phyloP scores from a whole-genome alignment of 2,329 filamentous ascomycete species.

The Chrysosporium keratinophilum region DNA sequence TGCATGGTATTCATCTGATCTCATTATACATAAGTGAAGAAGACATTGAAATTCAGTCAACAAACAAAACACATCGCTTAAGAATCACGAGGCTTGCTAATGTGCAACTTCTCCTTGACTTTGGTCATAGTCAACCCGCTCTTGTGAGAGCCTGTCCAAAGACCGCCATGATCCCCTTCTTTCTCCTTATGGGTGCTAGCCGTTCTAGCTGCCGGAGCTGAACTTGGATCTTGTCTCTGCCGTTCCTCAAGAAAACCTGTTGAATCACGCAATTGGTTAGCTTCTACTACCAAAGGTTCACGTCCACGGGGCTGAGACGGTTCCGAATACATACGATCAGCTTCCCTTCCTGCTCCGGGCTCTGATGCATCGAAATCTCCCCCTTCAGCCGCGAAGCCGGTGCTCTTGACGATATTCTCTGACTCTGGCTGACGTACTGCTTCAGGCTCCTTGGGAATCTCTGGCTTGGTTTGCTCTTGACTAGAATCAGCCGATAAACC shows the following conservation, averaged over 20 bases:
- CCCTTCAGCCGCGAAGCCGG: slow-evolving; percentile 53
- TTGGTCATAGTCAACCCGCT: slow-evolving; percentile 17
- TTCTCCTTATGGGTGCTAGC: not conserved
- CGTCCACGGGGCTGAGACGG: not conserved
- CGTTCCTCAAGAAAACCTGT: slow-evolving; percentile 13
- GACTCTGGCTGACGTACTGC: not conserved
- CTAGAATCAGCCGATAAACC: not conserved
- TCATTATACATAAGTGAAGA: too few relatives aligned
- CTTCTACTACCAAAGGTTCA: too few relatives aligned
- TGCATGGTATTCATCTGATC: too few relatives aligned
- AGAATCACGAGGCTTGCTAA: slow-evolving; percentile 16
- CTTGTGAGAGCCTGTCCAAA: slow-evolving; percentile 12
- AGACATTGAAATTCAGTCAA: too few relatives aligned
- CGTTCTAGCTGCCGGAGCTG: not conserved
- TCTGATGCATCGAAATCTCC: slow-evolving; percentile 38
- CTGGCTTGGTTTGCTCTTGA: not conserved
- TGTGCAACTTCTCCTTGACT: slow-evolving; percentile 29
- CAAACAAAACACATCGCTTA: not conserved
- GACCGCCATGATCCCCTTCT: not conserved
- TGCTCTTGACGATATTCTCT: slow-evolving; percentile 47
- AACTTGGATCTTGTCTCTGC: slow-evolving; percentile 1
- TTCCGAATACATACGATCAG: slow-evolving; percentile 45
- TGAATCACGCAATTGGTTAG: not conserved
- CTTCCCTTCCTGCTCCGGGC: slow-evolving; percentile 56
- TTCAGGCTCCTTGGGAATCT: not conserved